Evolutionary conservation across 768 basidiomycete genomes (phyloP).

Genomic region (Clathrus columnatus): DNA sequence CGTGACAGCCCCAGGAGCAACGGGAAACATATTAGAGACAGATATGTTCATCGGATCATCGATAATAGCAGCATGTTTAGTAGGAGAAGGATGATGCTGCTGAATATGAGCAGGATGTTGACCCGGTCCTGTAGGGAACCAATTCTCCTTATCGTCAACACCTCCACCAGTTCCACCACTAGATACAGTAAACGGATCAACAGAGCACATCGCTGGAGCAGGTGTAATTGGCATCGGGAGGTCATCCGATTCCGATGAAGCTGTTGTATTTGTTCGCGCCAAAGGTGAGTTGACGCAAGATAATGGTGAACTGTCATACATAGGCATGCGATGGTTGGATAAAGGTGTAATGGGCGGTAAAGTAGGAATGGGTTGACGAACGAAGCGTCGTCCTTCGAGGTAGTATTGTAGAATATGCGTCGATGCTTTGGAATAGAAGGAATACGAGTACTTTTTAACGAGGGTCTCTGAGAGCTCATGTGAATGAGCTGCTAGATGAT

Average conservation of each 20-base stretch:
- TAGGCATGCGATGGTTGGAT: slow-evolving; percentile 3
- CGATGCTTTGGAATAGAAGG: slow-evolving; percentile 93
- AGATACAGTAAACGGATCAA: slow-evolving; percentile 38
- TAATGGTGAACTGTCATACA: slow-evolving; percentile 21
- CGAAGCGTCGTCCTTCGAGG: slow-evolving; percentile 75
- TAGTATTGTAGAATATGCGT: slow-evolving; percentile 92
- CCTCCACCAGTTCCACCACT: slow-evolving; percentile 27
- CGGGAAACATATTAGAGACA: slow-evolving; percentile 55
- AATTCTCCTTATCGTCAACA: slow-evolving; percentile 71
- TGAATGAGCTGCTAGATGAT: slow-evolving; percentile 76
- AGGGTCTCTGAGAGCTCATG: slow-evolving; percentile 92
- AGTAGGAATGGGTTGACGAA: slow-evolving; percentile 33
- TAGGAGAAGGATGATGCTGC: background rate
- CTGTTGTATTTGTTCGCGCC: slow-evolving; percentile 66
- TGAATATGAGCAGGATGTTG: slow-evolving; percentile 50
- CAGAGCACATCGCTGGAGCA: slow-evolving; percentile 53
- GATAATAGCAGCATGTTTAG: slow-evolving; percentile 2
- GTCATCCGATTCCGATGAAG: slow-evolving; percentile 75
- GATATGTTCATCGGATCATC: slow-evolving; percentile 31
- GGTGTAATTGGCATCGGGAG: slow-evolving; percentile 64
- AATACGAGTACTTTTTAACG: slow-evolving; percentile 96
- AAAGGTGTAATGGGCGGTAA: slow-evolving; percentile 64
- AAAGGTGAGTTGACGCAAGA: slow-evolving; percentile 63
- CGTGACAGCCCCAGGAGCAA: slow-evolving; percentile 70
- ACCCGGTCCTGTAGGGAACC: slow-evolving; percentile 46